A percentile compares a stretch with the other conserved stretches of the same genome.
These are phyloP conservation scores for Saccharomyces pastorianus DNA, from an alignment of 1,139 yeast genomes.

Conservation along the genomic window DNA sequence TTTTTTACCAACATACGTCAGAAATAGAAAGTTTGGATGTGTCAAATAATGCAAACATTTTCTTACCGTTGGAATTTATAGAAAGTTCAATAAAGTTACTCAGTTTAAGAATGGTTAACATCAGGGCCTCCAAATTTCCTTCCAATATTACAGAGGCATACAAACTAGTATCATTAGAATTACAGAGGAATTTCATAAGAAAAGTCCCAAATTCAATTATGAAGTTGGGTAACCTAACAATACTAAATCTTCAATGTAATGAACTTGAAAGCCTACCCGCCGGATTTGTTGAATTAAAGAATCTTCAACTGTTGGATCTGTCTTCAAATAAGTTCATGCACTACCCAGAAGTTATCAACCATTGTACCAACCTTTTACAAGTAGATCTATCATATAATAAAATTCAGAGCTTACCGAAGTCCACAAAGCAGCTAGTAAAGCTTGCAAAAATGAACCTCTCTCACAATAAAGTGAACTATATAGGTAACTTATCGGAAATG, in stretches of 20 bases:
- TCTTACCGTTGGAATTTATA: slow-evolving; percentile 75
- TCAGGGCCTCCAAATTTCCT: slow-evolving; percentile 72
- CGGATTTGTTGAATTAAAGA: slow-evolving; percentile 47
- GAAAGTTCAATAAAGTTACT: slow-evolving; percentile 71
- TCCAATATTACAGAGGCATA: slow-evolving; percentile 61
- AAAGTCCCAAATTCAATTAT: slow-evolving; percentile 52
- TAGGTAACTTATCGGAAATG: slow-evolving; percentile 43
- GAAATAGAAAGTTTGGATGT: slow-evolving; percentile 79
- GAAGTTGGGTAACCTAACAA: slow-evolving; percentile 46
- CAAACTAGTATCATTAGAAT: slow-evolving; percentile 58
- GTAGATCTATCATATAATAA: slow-evolving; percentile 80
- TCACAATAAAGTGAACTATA: slow-evolving; percentile 57
- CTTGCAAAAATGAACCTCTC: slow-evolving; percentile 67
- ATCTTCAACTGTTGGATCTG: slow-evolving; percentile 56
- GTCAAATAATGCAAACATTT: slow-evolving; percentile 79
- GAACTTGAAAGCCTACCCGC: slow-evolving; percentile 60
- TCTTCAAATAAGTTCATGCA: slow-evolving; percentile 69
- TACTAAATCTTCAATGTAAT: slow-evolving; percentile 61
- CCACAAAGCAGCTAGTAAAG: slow-evolving; percentile 49
- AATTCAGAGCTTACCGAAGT: slow-evolving; percentile 51
- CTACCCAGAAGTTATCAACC: slow-evolving; percentile 66
- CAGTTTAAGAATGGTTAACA: slow-evolving; percentile 59
- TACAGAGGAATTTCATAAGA: slow-evolving; percentile 71
- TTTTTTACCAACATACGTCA: slow-evolving; percentile 71
- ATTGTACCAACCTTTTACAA: slow-evolving; percentile 51